Base-by-base conservation (phyloP, 23 red algal genomes). In the Pyropia yezoensis region DNA sequence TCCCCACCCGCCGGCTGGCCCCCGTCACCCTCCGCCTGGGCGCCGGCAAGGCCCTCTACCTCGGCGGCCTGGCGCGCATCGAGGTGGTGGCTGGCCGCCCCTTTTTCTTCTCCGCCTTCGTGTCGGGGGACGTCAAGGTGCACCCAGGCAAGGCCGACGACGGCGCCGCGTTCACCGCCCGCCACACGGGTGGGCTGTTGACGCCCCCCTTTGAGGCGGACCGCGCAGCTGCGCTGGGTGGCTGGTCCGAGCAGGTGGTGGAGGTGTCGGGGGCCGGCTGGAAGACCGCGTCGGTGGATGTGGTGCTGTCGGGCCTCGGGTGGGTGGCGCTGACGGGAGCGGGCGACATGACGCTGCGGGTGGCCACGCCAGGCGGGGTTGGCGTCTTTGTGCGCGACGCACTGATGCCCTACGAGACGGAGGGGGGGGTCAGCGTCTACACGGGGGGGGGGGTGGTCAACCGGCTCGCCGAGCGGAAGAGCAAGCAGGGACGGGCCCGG, bases 91-190 rank as follows among this genome's bases (percentile, higher is more conserved):
- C 53, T 14, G 94, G 94, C 20, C 69, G 60, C 32, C 76, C 94
- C 5, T 98, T 80, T 65, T 91, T 91, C 54, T 88, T 91, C 60
- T 91, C 86, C 1, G 78, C 71, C 14, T 90, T 90, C 51, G 74
- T 87, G 23, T 83, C 81, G 33, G 66, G 73, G 3, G 63, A 71
- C 22, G 85, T 98, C 18, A 98, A 84, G 60, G 75, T 98, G 18
- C 94, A 98, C 87, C 85, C 80, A n/a, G 80, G 94, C 53, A 62
- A 63, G 24, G 56, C 75, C 2, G 71, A 73, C 45, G 80, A 76
- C 21, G 80, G 57, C 17, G 30, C 50, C 29, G 80, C 82, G 51
- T 84, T 87, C 27, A 65, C 73, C 12, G 30, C 76, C 24, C 69
- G 66, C 39, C 80, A 85, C 60, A 65, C 65, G 55, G 85, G 85